Evolutionary conservation across 1,284 basidiomycete species (phyloP), one percentile per base, ranked within the genome.

Genomic region (Rhodotorula sp.): DNA sequence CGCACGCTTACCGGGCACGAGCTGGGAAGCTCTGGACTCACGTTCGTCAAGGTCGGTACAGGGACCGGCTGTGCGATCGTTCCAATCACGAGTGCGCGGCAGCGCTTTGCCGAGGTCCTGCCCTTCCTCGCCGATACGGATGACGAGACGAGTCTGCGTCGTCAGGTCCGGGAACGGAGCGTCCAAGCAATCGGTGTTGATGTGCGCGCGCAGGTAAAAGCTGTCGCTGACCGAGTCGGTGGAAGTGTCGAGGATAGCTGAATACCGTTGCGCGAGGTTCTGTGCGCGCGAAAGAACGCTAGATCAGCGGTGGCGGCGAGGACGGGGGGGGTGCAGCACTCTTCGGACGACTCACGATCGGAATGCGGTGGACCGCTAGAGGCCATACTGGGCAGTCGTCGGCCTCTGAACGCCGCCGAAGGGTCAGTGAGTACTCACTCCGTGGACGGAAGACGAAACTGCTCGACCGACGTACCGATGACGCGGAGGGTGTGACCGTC

Each of bases 201-300:
- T 69, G 20, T 69, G 67, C 1, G 78, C 76, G 23, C 82, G 77
- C n/a, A 83, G 71, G 72, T 74, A 81, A 69, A 79, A 82, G 15
- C 76, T 68, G 48, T 78, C 75, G 14, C 79, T 78, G 12, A 62
- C 64, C 1, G 31, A 47, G 49, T 80, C 80, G 56, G 76, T 62
- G 52, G 74, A 69, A 12, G 81, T 79, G 60, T 79, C 71, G 49
- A 83, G 62, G 46, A 82, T 65, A 46, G 79, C 77, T 14, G 79
- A 80, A 58, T 79, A 79, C 63, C 82, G 78, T 71, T 82, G 79
- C 1, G 78, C 81, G 60, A 82, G 81, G 16, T 56, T 57, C 61
- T 62, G 61, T 31, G 39, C 39, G 39, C 39, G 39, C 2, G 12
- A 23, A 14, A 23, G 43, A 6, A 16, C 51, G 23, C 12, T 18